Base-by-base conservation (phyloP, 805 yeast species). In the Wickerhamiella kurtzmanii region DNA sequence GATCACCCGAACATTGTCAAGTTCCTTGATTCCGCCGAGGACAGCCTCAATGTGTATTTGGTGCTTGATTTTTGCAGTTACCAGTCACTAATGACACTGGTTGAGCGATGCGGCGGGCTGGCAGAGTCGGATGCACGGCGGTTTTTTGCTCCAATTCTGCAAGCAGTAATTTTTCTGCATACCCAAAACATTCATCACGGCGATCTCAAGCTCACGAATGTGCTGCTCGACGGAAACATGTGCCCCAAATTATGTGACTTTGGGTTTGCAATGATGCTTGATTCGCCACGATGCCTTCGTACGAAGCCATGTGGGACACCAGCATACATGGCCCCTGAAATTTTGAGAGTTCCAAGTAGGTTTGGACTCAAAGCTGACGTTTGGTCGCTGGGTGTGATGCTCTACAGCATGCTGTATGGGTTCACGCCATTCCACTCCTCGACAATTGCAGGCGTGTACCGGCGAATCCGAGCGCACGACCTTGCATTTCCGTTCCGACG, bases 331-430 rank as follows among this genome's bases (percentile, higher is more conserved):
- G 98, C 98, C 0, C 98, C 97, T 3, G 98, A 89, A 67, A 95
- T 92, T 19, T 70, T 89, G 53, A 83, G 86, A 38, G 38, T 37
- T 18, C 56, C 55, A 2, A 35, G 48, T 15, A 95, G 95, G 4
- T 97, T 92, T 62, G 79, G 94, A 46, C 86, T 79, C 59, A 96
- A 88, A 65, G 96, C 88, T 40, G 98, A 89, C 64, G 76, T 87
- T 48, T 89, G 98, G 98, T 89, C 97, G n/a, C 78, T 88, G 55
- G 98, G 98, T 49, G 84, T 89, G 47, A 88, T 89, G 85, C 72
- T 88, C 71, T 92, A 80, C 60, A 95, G 96, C 4, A 72, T 89
- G 62, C 68, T 92, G 45, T 71, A 82, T 49, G 97, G 97, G 19
- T 84, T 83, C 62, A 96, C 97, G 16, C 96, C 97, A 1, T 89